Evolutionary conservation across 495 filamentous ascomycete species (phyloP).

Genomic region (Glonium stellatum): DNA sequence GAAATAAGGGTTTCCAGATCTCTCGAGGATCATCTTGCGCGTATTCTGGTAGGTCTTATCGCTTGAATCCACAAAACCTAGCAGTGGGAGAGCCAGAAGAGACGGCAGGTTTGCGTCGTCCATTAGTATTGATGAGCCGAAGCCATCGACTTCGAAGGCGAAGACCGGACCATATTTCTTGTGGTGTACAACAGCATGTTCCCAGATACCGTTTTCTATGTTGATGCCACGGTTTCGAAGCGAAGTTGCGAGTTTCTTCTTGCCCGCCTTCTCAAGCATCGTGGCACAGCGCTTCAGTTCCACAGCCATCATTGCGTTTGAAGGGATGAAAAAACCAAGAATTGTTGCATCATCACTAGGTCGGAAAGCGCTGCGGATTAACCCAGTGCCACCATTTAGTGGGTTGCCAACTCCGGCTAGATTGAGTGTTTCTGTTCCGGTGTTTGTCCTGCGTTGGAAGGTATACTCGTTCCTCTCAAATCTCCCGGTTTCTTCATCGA

Average conservation of each 20-base stretch:
- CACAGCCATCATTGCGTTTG: conserved; percentile 92
- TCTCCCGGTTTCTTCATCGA: conserved; percentile 54
- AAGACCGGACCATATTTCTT: conserved; percentile 82
- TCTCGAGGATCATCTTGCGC: conserved; percentile 77
- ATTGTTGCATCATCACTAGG: conserved; percentile 98
- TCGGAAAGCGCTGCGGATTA: conserved; percentile 87
- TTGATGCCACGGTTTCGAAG: conserved; percentile 57
- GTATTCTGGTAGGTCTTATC: conserved; percentile 83
- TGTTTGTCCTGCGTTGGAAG: conserved; percentile 71
- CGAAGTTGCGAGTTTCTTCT: conserved; percentile 42
- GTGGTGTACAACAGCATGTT: conserved; percentile 84
- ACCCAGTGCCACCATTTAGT: conserved; percentile 71
- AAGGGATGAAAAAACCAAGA: conserved; percentile 89
- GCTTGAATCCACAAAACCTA: conserved; percentile 66
- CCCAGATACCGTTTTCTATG: conserved; percentile 72
- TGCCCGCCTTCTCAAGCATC: conserved; percentile 54
- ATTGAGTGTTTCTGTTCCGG: conserved; percentile 85
- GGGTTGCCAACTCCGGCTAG: conserved; percentile 84
- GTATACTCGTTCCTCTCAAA: conserved; percentile 73
- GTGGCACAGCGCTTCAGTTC: conserved; percentile 73
- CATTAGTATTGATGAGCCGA: conserved; percentile 86
- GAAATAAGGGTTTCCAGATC: conserved; percentile 81
- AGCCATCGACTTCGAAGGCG: conserved; percentile 95
- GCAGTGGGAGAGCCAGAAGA: conserved; percentile 73
- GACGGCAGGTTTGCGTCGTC: conserved; percentile 97